These are phyloP conservation scores for Boletus subcaerulescens DNA, from an alignment of 768 basidiomycete genomes.

Conservation along the genomic window DNA sequence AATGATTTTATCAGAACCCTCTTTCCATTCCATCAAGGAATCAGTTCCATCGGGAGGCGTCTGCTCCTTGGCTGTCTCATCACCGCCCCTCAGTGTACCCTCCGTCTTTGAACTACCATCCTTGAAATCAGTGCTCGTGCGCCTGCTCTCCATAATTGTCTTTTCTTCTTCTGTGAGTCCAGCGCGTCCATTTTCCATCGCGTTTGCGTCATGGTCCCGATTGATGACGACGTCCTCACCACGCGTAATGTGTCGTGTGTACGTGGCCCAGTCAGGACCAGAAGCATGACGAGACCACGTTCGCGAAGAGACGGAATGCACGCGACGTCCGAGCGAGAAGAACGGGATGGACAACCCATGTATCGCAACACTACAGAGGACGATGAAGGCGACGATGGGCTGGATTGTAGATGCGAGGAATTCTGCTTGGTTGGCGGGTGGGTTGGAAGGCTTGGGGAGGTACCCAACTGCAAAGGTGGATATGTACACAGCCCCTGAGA, in stretches of 20 bases:
- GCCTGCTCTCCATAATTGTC: constrained; percentile 26
- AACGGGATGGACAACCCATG: constrained; percentile 93
- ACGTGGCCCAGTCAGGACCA: constrained; percentile 80
- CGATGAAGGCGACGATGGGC: constrained; percentile 94
- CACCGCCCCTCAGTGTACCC: constrained; percentile 7
- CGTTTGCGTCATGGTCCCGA: constrained; percentile 53
- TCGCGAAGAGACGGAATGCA: constrained; percentile 74
- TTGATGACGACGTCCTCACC: constrained; percentile 84
- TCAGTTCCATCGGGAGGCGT: constrained; percentile 45
- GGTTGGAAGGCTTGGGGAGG: constrained; percentile 45
- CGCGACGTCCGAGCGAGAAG: constrained; percentile 87
- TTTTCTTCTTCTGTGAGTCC: constrained; percentile 29
- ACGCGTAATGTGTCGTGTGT: constrained; percentile 65
- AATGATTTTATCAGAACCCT: constrained; percentile 64
- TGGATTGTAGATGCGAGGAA: constrained; percentile 75
- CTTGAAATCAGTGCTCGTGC: constrained; percentile 13
- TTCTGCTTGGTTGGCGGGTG: constrained; percentile 57
- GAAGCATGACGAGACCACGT: constrained; percentile 83
- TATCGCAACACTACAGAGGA: constrained; percentile 82
- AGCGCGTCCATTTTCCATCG: constrained; percentile 49
- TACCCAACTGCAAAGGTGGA: constrained; percentile 72
- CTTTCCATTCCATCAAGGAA: constrained; percentile 55
- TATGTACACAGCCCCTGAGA: constrained; percentile 85
- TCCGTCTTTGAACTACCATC: constrained; percentile 10
- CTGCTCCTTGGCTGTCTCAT: constrained; percentile 32